Conservation (phyloP, 1,284 basidiomycete genomes). For the Naganishia sp. region DNA sequence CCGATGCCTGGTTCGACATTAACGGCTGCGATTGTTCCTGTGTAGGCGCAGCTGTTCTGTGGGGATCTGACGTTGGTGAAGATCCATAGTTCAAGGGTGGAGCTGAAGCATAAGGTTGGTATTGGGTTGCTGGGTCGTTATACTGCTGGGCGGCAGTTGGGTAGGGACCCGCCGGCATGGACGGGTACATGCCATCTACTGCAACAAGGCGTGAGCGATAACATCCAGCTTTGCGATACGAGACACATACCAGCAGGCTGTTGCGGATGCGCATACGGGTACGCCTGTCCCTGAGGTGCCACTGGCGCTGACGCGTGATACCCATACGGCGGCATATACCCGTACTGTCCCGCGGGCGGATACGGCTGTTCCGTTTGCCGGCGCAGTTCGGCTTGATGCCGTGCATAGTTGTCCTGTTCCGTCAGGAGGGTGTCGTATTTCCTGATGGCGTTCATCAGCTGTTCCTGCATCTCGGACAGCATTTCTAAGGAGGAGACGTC, state of each 20-base stretch:
- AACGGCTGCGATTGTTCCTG: conserved; percentile 34
- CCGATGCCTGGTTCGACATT: conserved; percentile 32
- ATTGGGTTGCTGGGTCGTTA: background rate
- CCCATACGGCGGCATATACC: conserved; percentile 27
- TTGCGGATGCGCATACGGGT: conserved; percentile 30
- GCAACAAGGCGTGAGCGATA: conserved; percentile 6
- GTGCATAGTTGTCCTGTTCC: conserved; percentile 62
- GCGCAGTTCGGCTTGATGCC: conserved; percentile 50
- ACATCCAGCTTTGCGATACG: too few relatives aligned
- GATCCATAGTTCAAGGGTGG: conserved; percentile 39
- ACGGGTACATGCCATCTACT: conserved; percentile 39
- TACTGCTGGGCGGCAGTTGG: conserved; percentile 28
- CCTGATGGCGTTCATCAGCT: conserved; percentile 85
- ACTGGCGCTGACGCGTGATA: conserved; percentile 26
- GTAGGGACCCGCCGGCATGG: conserved; percentile 35
- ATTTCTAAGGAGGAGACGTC: conserved; percentile 61
- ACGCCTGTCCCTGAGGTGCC: background rate
- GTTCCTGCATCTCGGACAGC: conserved; percentile 88
- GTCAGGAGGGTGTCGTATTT: conserved; percentile 85
- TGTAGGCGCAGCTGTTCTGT: conserved; percentile 26
- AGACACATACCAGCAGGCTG: conserved; percentile 3
- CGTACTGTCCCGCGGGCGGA: conserved; percentile 33
- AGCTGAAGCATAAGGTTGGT: conserved; percentile 33
- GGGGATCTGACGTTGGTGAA: conserved; percentile 43
- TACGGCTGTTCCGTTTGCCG: conserved; percentile 43